phyloP scores from a whole-genome alignment of 73 alveolate species.

The Tetrahymena borealis region DNA sequence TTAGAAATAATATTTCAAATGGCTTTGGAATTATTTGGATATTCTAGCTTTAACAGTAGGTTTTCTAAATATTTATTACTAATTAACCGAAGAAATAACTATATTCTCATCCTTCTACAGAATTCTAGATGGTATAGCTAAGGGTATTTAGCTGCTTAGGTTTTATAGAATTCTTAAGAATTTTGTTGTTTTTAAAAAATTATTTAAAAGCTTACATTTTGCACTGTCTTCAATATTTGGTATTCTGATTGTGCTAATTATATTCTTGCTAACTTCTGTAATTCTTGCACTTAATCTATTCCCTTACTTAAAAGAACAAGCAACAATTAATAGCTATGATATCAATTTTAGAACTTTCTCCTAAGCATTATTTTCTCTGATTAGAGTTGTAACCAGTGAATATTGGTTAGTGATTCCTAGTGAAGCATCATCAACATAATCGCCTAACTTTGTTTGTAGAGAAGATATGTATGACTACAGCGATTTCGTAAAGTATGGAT shows the following conservation, averaged over 20 bases:
- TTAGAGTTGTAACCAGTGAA: conserved; percentile 26
- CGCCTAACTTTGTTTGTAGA: conserved; percentile 28
- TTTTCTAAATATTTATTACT: background rate
- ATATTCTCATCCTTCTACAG: background rate
- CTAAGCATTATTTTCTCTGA: conserved; percentile 16
- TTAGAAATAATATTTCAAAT: background rate
- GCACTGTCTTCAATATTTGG: conserved; percentile 20
- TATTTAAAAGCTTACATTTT: conserved; percentile 5
- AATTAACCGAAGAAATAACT: background rate
- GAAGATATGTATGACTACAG: conserved; percentile 13
- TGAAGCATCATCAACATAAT: conserved; percentile 4
- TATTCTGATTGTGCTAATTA: conserved; percentile 6
- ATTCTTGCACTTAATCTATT: conserved; percentile 25
- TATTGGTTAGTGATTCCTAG: conserved; percentile 9
- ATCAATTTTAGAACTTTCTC: conserved; percentile 9
- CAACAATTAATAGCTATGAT: conserved; percentile 17
- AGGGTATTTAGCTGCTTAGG: conserved; percentile 2
- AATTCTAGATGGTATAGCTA: conserved; percentile 7
- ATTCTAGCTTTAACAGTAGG: background rate
- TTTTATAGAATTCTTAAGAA: conserved; percentile 13
- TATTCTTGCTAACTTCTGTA: conserved; percentile 12
- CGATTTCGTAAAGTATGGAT: conserved; percentile 25
- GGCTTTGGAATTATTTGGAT: background rate
- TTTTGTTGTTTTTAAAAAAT: conserved; percentile 18
- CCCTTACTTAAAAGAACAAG: conserved; percentile 12